Conservation (phyloP, 1,284 basidiomycete genomes). For the Leccinum ponderosum region DNA sequence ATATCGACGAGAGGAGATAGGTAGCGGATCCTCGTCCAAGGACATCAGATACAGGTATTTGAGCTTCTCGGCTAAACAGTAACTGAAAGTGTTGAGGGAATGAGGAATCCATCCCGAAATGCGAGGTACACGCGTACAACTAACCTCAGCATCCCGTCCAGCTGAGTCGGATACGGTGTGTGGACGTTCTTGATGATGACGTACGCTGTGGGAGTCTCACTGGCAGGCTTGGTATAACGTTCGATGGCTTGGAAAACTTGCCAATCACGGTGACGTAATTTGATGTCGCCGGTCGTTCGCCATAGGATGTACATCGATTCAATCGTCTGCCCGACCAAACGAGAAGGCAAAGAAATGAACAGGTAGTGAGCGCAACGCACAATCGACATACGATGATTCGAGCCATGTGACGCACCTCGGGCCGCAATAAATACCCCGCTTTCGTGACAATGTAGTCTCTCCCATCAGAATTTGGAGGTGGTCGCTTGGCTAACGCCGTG, state of each 20-base stretch:
- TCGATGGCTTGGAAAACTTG: slow-evolving; percentile 71
- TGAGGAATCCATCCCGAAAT: not conserved
- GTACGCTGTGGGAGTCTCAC: slow-evolving; percentile 58
- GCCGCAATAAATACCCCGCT: slow-evolving; percentile 54
- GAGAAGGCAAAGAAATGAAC: too few species aligned
- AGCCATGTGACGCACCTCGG: slow-evolving; percentile 50
- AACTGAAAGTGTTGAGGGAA: slow-evolving; percentile 39
- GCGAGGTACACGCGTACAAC: not conserved
- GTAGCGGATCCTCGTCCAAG: slow-evolving; percentile 52
- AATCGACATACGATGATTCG: not conserved
- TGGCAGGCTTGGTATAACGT: slow-evolving; percentile 50
- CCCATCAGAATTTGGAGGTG: slow-evolving; percentile 4
- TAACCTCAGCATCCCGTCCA: slow-evolving; percentile 12
- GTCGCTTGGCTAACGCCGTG: not conserved
- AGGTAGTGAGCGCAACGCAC: not conserved
- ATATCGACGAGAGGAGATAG: too few species aligned
- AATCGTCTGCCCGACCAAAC: slow-evolving; percentile 47
- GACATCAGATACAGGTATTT: slow-evolving; percentile 71
- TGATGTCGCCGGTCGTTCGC: slow-evolving; percentile 64
- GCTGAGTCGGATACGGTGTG: slow-evolving; percentile 22
- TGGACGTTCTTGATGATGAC: slow-evolving; percentile 55
- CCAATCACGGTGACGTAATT: slow-evolving; percentile 80
- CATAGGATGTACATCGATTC: slow-evolving; percentile 72
- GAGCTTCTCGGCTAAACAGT: slow-evolving; percentile 71
- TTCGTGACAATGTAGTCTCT: slow-evolving; percentile 45